Evolutionary conservation across 2,329 filamentous ascomycete genomes (phyloP).

Genomic region (Ophiostoma ulmi): DNA sequence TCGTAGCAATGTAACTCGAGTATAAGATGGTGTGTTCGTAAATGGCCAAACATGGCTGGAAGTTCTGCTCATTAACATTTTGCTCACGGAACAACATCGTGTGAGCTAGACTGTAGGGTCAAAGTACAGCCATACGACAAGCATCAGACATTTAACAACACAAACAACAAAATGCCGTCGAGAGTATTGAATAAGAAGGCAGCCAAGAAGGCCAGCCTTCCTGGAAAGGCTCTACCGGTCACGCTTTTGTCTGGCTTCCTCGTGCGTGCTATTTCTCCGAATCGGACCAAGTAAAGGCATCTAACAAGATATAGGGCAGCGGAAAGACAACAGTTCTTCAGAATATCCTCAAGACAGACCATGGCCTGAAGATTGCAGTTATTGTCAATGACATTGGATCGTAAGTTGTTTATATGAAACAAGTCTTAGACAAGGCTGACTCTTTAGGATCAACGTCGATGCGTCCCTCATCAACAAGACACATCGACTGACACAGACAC

Average conservation of each 20-base stretch:
- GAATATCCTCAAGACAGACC: slow-evolving; percentile 61
- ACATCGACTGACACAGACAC: slow-evolving; percentile 52
- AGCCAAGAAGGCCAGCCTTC: background rate
- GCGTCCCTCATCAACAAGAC: slow-evolving; percentile 55
- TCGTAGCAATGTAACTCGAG: background rate
- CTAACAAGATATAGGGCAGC: slow-evolving; percentile 40
- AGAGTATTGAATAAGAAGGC: background rate
- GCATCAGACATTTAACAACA: background rate
- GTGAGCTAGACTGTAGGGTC: background rate
- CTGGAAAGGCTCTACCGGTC: background rate
- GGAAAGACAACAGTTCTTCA: slow-evolving; percentile 68
- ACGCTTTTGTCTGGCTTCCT: background rate
- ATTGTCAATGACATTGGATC: slow-evolving; percentile 69
- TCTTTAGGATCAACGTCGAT: slow-evolving; percentile 56
- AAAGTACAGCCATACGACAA: background rate
- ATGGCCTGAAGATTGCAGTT: slow-evolving; percentile 63
- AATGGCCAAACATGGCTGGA: background rate
- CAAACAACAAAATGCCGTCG: background rate
- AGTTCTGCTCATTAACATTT: background rate
- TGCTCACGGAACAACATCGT: background rate
- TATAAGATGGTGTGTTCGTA: background rate
- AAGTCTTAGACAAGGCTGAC: background rate
- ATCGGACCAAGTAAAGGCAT: background rate
- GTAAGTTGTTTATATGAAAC: slow-evolving; percentile 34
- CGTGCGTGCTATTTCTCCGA: background rate